Base-by-base conservation (phyloP, 2,329 filamentous ascomycete genomes). In the Ascochyta koolunga region DNA sequence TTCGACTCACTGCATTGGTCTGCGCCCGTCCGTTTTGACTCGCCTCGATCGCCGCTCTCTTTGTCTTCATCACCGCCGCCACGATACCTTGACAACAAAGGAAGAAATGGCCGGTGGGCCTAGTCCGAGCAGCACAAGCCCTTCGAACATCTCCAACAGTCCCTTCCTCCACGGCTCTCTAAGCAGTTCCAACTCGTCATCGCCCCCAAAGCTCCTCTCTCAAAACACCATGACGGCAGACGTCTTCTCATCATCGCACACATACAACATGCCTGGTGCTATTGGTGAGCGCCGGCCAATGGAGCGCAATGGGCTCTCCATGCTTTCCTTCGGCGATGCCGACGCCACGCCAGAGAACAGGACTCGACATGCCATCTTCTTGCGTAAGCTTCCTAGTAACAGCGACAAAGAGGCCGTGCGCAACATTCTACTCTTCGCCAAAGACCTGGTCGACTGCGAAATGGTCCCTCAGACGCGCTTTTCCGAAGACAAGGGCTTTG, bases 351-450 rank as follows among this genome's bases (percentile, higher is more conserved):
- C 65, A 31, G 67, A 68, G 5, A 45, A 52, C 44, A 69, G 67
- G 40, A 58, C 50, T 38, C 61, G 61, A 29, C 66, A 73, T 43
- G 65, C 72, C 47, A 77, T 88, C 56, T 71, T 85, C 50, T 78
- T 88, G 75, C 83, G 84, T 65, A 84, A 81, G 62, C 77, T 88
- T 13, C 83, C 85, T 4, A 79, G 77, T 54, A 85, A 80, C 67
- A 86, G 81, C 37, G 83, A 80, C 64, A 73, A 78, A 44, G 85
- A 87, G 58, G 78, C 82, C 16, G 78, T 88, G 50, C 80, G 82
- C 60, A 85, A 82, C 68, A 86, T 88, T 78, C 76, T 88, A 5
- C 77, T 87, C n/a, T 88, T 88, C 62, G 83, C 85, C 18, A 84
- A 85, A 62, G 84, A 87, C 58, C 78, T 87, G 42, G 74, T 86